Evolutionary conservation across 2,329 filamentous ascomycete species (phyloP), one percentile per base, ranked within the genome.

Genomic region (Trichophyton benhamiae): DNA sequence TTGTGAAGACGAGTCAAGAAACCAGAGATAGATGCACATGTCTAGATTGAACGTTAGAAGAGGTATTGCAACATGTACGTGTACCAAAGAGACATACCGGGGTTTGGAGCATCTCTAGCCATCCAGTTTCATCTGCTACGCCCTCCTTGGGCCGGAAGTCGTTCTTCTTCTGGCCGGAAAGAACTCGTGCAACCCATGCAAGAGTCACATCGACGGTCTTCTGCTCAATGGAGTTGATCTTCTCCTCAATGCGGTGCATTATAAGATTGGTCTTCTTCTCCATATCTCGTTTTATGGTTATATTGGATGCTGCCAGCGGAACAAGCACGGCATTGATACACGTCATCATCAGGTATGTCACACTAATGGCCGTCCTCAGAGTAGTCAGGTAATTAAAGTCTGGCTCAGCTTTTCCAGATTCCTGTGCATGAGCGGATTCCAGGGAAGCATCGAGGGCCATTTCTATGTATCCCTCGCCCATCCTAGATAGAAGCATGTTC

Each of bases 281-380:
- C 83, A 96, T 92, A 70, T 88, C 90, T 63, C 90, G 85, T 52
- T 90, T 86, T 60, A 96, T 90, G 0, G 91, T 96, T 20, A 95
- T 87, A 74, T 95, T 96, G 60, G 87, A 85, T 62, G 92, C 86
- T 22, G 92, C 91, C 7, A 99, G 83, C 9, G 91, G 90, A 66
- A 97, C 87, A 22, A 99, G 84, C 15, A 97, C 89, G 3, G 91
- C 91, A 63, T 87, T 86, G 67, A 95, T 91, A 68, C 94, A 96
- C 64, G 90, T 89, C 67, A 92, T 87, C 84, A 97, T 95, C 67
- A 99, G 83, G 71, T 92, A 91, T 7, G 94, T 87, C 65, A 96
- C 92, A 60, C 86, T 91, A 60, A 96, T 89, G 7, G 90, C 88
- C 1, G 88, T 85, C 38, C 88, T 87, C 42, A 97, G 81, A 8